Evolutionary conservation across 345 rosid genomes (phyloP).

Genomic region (Limnanthes douglasii): DNA sequence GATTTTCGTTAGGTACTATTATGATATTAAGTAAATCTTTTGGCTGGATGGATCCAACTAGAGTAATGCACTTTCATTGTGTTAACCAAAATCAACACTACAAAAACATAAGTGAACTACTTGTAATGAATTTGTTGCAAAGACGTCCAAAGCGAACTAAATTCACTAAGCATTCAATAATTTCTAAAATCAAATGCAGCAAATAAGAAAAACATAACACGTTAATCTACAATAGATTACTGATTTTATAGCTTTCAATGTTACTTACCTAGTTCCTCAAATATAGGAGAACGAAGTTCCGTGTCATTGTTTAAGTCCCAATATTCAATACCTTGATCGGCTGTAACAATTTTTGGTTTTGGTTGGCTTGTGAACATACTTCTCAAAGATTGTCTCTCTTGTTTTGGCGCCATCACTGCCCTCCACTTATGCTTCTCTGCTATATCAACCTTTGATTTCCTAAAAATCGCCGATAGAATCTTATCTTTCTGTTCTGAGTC

Average conservation of each 20-base stretch:
- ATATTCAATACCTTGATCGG: constrained; percentile 19
- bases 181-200: too few relatives aligned
- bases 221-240: too few relatives aligned
- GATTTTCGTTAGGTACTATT: too few relatives aligned
- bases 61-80: too few relatives aligned
- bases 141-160: too few relatives aligned
- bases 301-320: constrained; percentile 22
- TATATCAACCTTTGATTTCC: constrained; percentile 57
- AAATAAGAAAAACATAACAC: too few relatives aligned
- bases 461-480: constrained; percentile 60
- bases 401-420: constrained; percentile 43
- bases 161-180: too few relatives aligned
- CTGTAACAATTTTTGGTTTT: constrained; percentile 17
- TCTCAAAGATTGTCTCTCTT: constrained; percentile 55
- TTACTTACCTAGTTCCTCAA: constrained; percentile 30
- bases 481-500: constrained; percentile 78
- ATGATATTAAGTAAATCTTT: too few relatives aligned
- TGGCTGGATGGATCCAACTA: too few relatives aligned
- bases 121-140: too few relatives aligned
- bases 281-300: constrained; percentile 21
- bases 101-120: too few relatives aligned
- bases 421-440: constrained; percentile 62
- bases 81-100: too few relatives aligned
- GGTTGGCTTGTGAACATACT: constrained; percentile 39
- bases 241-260: not conserved